Evolutionary conservation across 2,329 filamentous ascomycete species (phyloP), one percentile per base, ranked within the genome.

Genomic region (Bipolaris zeicola): DNA sequence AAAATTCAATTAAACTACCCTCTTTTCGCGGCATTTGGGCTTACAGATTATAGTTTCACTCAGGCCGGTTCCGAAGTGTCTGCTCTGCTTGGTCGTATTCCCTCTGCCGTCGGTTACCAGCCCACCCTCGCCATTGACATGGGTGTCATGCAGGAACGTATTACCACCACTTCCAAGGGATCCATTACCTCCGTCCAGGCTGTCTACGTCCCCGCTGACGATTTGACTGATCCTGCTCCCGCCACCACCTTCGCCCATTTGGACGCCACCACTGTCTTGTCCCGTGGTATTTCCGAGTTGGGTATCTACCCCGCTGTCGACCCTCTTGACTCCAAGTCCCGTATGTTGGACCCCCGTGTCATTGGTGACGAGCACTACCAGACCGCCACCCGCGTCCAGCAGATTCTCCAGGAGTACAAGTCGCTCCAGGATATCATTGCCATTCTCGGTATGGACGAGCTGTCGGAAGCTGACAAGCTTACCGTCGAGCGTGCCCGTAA

Each of bases 351-450:
- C 85, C 92, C 95, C 82, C 93, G 95, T 91, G 88, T 99, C 78
- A 90, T 99, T 76, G 95, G 95, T 80, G 86, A 98, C 78, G 95
- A 99, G 63, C 95, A 99, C 87, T 99, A 99, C 89, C 80, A 92
- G 63, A 94, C 88, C 75, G 95, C 95, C 80, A 91, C 90, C 80
- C 89, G 89, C 74, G 95, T 99, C 77, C 95, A 99, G 87, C 92
- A 96, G 85, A 98, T 97, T 83, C 89, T 99, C 79, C 95, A 99
- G 85, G 95, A 98, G 87, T 99, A 99, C 91, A 98, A 98, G 91
- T 98, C 94, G 67, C 92, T 99, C 71, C 95, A 99, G 86, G 95
- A 99, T 86, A 99, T 99, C 89, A 97, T 97, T 86, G 95, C 95
- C 82, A 99, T 99, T 92, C 84, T 98, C 80, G 94, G 94, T 89